Base-by-base conservation (phyloP, 2,329 filamentous ascomycete genomes). In the Monilinia fructicola region DNA sequence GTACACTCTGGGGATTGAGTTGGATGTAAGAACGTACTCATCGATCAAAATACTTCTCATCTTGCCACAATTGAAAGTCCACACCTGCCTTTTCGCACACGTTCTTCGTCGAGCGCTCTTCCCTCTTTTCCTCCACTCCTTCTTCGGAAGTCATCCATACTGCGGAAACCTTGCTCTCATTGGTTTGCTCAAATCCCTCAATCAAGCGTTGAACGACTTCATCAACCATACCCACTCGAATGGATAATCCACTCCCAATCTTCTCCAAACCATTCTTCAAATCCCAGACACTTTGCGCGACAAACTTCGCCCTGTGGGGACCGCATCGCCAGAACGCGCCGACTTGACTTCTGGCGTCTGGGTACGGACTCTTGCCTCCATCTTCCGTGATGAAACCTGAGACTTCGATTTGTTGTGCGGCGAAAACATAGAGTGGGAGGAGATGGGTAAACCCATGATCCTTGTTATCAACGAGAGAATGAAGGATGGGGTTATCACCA, bases 41-140 rank as follows among this genome's bases (percentile, higher is more conserved):
- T 93, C 88, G 61, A 93, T 82, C 68, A 88, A 88, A 88, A 71
- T 91, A 93, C 75, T 93, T 94, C 76, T 93, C 90, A 72, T 94
- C 90, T 0, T 78, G 77, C 85, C 87, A 93, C 0, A 87, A 67
- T 74, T 85, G 84, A 75, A 92, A 91, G 1, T 86, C 81, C 4
- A 87, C 79, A 0, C 80, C 81, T 3, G 82, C 77, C 16, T 81
- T 75, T 28, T 82, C 77, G 65, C 89, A 87, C 0, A 85, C 74
- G 0, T 78, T 74, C 38, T 81, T 80, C 1, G 91, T 80, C 0
- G 79, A 79, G 28, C 79, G 77, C 71, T 92, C 87, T 64, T 93
- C 90, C 5, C 78, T 76, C 67, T 84, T 82, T 75, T 94, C 91
- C 71, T 94, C 91, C 3, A 82, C 81, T 0, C 88, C 86, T 64